Conservation (phyloP, 139 green algal genomes). For the Tetradesmus lagerheimii region DNA sequence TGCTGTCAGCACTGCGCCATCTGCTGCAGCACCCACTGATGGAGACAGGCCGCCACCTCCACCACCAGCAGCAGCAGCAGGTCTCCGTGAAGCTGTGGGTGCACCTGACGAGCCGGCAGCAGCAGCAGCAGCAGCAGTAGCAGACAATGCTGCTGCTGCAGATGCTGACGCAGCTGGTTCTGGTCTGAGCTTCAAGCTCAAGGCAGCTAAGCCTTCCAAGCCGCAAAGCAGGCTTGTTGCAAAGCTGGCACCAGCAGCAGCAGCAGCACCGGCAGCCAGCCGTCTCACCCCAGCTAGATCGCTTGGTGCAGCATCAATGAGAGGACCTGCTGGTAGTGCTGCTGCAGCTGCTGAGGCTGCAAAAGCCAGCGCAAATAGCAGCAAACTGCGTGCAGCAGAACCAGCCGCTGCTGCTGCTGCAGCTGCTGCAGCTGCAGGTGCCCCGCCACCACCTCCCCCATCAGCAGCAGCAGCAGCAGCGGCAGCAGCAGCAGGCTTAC, state of each 20-base stretch:
- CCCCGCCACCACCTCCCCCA: background rate
- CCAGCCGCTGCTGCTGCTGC: no score
- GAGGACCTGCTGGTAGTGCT: background rate
- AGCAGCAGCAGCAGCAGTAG: background rate
- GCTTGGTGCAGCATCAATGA: background rate
- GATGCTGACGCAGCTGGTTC: background rate
- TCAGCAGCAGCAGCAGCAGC: constrained; percentile 25
- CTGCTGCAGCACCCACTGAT: background rate
- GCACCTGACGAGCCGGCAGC: background rate
- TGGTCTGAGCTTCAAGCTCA: constrained; percentile 32
- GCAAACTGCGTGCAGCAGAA: background rate
- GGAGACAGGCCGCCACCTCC: no score
- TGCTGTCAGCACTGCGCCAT: background rate
- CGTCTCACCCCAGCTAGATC: background rate
- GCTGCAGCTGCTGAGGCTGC: background rate
- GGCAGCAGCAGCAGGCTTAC: background rate
- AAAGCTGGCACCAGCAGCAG: constrained; percentile 21
- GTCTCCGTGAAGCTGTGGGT: no score
- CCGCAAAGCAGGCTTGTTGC: background rate
- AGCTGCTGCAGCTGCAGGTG: background rate
- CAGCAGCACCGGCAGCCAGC: background rate
- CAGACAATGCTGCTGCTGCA: background rate
- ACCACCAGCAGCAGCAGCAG: background rate
- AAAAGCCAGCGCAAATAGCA: no score
- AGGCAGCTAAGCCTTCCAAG: background rate